These are phyloP conservation scores for Fusarium scirpi DNA, from an alignment of 2,329 filamentous ascomycete genomes.

Conservation along the genomic window DNA sequence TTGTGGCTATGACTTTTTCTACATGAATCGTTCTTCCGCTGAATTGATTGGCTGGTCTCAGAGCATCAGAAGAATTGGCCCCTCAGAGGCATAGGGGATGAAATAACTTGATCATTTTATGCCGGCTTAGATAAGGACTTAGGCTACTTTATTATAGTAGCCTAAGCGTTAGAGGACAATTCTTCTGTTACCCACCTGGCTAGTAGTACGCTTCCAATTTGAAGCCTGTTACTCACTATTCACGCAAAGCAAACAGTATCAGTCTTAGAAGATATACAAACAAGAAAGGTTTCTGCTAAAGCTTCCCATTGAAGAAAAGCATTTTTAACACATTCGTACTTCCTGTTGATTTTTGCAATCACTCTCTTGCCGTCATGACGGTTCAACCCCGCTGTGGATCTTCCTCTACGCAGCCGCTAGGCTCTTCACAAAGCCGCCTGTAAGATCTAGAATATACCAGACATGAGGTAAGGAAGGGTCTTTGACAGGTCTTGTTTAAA, in stretches of 20 bases:
- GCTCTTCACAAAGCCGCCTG: not conserved
- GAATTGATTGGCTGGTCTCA: not conserved
- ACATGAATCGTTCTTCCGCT: not conserved
- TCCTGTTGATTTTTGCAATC: not conserved
- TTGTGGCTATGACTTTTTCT: not conserved
- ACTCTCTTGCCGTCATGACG: not conserved
- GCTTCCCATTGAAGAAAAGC: not conserved
- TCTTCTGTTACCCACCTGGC: no score
- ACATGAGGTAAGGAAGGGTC: not conserved
- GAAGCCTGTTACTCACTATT: not conserved
- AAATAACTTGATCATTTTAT: no score
- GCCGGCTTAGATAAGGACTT: fast-evolving
- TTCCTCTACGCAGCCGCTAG: not conserved
- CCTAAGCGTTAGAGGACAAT: no score
- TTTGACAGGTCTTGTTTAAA: not conserved
- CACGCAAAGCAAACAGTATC: not conserved
- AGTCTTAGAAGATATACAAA: fast-evolving
- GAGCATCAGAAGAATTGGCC: no score
- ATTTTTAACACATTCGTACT: not conserved
- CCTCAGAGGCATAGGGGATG: no score
- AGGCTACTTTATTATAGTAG: no score
- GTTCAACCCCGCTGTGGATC: not conserved
- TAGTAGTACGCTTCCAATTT: no score
- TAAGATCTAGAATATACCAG: not conserved
- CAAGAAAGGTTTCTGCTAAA: no score